These are phyloP conservation scores for Cyclostephanos tholiformis DNA, from an alignment of 108 stramenopile species.

Conservation along the genomic window DNA sequence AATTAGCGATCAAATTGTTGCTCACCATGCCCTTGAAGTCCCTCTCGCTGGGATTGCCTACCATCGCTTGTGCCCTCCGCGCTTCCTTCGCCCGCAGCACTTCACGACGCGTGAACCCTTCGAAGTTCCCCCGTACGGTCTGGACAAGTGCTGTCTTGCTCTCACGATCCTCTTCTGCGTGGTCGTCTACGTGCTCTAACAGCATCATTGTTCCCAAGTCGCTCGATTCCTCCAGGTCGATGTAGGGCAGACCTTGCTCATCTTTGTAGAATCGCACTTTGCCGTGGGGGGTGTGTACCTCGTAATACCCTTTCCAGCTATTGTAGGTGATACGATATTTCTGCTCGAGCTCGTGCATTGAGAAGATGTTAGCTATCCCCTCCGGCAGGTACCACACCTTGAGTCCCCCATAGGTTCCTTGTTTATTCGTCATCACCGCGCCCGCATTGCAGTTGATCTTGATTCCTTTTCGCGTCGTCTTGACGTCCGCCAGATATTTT, in stretches of 20 bases:
- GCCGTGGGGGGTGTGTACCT: conserved; percentile 18
- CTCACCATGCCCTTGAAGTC: background rate
- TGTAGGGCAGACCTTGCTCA: conserved; percentile 3
- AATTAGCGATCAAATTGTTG: conserved; percentile 10
- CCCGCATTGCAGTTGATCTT: too few relatives aligned
- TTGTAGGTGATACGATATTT: too few relatives aligned
- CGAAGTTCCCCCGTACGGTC: too few relatives aligned
- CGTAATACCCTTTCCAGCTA: conserved; percentile 9
- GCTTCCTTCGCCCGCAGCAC: too few relatives aligned
- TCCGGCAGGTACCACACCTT: too few relatives aligned
- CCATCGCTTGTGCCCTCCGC: too few relatives aligned
- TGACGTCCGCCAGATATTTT: background rate
- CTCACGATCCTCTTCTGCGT: background rate
- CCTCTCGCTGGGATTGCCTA: background rate
- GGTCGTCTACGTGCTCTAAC: conserved; percentile 5
- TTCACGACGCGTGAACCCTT: too few relatives aligned
- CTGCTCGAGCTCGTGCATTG: background rate
- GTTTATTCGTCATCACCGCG: too few relatives aligned
- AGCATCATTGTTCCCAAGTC: conserved; percentile 8
- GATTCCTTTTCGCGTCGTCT: too few relatives aligned
- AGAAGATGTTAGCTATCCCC: too few relatives aligned
- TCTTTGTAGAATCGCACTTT: background rate
- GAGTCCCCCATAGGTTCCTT: too few relatives aligned
- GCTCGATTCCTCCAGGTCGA: background rate
- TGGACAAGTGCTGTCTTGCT: too few relatives aligned